phyloP scores from a whole-genome alignment of 306 rosid species.

The Lagenaria siceraria region DNA sequence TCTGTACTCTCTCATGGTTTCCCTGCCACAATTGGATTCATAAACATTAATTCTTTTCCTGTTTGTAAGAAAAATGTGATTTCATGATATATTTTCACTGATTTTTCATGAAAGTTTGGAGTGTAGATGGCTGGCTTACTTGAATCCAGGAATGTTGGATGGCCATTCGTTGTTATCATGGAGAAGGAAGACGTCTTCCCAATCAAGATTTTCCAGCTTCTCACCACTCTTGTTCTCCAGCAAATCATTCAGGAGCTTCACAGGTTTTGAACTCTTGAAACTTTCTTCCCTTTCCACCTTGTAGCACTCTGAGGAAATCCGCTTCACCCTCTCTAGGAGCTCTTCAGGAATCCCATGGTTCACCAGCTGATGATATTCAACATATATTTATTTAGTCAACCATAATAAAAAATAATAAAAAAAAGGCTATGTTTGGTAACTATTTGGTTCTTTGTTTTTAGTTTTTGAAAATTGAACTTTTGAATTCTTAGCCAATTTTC shows the following conservation, averaged over 20 bases:
- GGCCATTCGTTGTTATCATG: conserved; percentile 74
- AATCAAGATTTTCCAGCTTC: conserved; percentile 56
- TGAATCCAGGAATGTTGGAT: conserved; percentile 53
- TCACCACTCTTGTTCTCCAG: conserved; percentile 30
- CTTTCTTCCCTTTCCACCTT: conserved; percentile 67
- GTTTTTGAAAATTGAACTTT: no score
- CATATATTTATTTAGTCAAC: background rate
- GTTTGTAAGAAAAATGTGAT: background rate
- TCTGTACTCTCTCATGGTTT: conserved; percentile 70
- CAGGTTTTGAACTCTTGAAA: conserved; percentile 47
- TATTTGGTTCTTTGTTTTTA: no score
- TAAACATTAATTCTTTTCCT: background rate
- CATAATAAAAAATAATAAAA: no score
- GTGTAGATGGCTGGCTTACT: conserved; percentile 22
- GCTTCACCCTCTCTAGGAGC: conserved; percentile 87
- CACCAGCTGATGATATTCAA: conserved; percentile 49
- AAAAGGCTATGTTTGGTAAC: no score
- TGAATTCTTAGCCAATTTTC: no score
- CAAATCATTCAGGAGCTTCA: conserved; percentile 38
- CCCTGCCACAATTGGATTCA: conserved; percentile 33
- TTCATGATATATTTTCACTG: background rate
- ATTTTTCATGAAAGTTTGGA: background rate
- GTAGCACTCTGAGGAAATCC: conserved; percentile 47
- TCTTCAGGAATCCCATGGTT: conserved; percentile 88
- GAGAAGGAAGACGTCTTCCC: conserved; percentile 93